Evolutionary conservation across 129 eudicot species (phyloP).

Genomic region (Escallonia herrerae): DNA sequence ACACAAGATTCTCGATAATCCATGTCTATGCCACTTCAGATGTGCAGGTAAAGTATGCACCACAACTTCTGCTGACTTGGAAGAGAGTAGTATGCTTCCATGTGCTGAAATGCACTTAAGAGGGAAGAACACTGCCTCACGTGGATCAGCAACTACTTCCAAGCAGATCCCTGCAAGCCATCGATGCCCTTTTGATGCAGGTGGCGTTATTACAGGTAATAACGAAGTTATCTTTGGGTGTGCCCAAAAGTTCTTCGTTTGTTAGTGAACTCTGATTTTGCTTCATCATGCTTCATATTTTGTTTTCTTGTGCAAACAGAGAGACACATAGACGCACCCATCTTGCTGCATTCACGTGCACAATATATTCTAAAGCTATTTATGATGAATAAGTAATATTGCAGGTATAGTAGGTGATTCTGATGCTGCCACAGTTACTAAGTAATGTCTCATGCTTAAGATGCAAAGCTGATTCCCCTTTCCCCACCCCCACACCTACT

Average conservation of each 20-base stretch:
- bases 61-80: background rate
- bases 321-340: background rate
- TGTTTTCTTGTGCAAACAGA: background rate
- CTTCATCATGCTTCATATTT: background rate
- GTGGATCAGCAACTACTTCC: conserved; percentile 2
- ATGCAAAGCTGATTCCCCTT: background rate
- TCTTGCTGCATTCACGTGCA: background rate
- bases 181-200: background rate
- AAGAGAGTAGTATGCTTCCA: background rate
- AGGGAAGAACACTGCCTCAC: background rate
- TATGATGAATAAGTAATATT: background rate
- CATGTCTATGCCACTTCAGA: conserved; percentile 11
- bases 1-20: background rate
- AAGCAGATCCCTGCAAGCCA: background rate
- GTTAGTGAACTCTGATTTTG: background rate
- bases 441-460: too few species aligned
- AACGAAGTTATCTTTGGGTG: background rate
- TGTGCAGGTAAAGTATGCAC: conserved; percentile 4
- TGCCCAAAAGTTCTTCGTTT: background rate
- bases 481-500: background rate
- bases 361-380: too few species aligned
- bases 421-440: too few species aligned
- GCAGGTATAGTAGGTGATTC: too few species aligned
- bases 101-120: background rate
- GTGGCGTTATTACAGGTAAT: background rate